Percentiles rank a stretch among this genome's conserved stretches.
phyloP scores from a whole-genome alignment of 2,329 filamentous ascomycete genomes.

The Sporothrix protearum region DNA sequence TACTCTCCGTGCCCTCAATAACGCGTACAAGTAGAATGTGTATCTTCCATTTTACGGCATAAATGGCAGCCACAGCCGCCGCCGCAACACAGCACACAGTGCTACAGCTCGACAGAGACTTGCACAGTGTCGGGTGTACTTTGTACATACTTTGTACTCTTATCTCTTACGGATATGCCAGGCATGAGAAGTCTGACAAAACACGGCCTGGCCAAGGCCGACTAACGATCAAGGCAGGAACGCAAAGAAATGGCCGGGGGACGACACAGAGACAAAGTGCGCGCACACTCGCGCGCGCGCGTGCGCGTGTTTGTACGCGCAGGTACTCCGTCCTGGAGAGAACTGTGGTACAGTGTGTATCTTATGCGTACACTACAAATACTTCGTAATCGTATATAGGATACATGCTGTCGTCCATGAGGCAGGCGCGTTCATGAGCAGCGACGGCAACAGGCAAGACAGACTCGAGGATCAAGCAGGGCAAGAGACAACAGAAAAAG shows the following conservation, averaged over 20 bases:
- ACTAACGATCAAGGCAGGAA: slow-evolving; percentile 1
- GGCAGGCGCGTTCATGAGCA: not conserved
- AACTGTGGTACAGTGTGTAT: too few species aligned
- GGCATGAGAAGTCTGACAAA: not conserved
- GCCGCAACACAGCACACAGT: too few species aligned
- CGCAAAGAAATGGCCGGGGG: slow-evolving; percentile 13
- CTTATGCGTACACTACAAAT: too few species aligned
- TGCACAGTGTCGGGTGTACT: not conserved
- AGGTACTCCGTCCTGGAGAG: too few species aligned
- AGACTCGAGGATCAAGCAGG: not conserved
- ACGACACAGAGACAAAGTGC: not conserved
- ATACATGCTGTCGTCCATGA: not conserved
- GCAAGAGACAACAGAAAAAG: slow-evolving; percentile 15
- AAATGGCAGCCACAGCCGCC: too few species aligned
- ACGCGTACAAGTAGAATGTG: too few species aligned
- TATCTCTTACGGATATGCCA: not conserved
- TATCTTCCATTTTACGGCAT: too few species aligned
- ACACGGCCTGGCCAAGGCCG: not conserved
- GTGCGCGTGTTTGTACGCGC: too few species aligned
- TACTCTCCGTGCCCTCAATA: not conserved
- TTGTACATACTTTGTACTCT: not conserved
- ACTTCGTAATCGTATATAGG: too few species aligned
- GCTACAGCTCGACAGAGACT: too few species aligned
- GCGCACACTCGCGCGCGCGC: not conserved
- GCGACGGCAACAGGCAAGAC: not conserved